Percentiles rank a stretch among this genome's conserved stretches.
These are phyloP conservation scores for Scalesia atractyloides DNA, from an alignment of 129 eudicot species.

Conservation along the genomic window DNA sequence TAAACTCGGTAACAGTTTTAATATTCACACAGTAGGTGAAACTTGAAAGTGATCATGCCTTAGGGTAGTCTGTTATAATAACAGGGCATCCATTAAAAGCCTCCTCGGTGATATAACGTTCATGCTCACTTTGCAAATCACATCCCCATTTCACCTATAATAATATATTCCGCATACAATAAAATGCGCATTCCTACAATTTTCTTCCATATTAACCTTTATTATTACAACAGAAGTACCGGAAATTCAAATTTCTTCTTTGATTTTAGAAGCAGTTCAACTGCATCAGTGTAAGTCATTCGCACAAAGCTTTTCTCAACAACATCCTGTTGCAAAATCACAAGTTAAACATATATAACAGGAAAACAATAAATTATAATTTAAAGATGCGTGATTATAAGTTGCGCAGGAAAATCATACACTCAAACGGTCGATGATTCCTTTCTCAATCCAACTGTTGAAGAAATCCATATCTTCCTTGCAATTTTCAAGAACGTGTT, in stretches of 20 bases:
- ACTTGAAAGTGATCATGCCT: slow-evolving; percentile 58
- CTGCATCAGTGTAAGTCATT: slow-evolving; percentile 88
- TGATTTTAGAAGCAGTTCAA: slow-evolving; percentile 74
- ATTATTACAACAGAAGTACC: too few species aligned
- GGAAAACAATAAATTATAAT: background rate
- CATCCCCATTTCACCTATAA: slow-evolving; percentile 97
- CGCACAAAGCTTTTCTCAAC: slow-evolving; percentile 82
- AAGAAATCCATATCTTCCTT: slow-evolving; percentile 99
- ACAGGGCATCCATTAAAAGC: slow-evolving; percentile 94
- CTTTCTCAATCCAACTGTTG: slow-evolving; percentile 88
- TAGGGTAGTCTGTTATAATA: slow-evolving; percentile 91
- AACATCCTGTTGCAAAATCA: slow-evolving; percentile 70
- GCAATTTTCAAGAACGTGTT: slow-evolving; percentile 88
- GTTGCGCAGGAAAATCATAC: slow-evolving; percentile 49
- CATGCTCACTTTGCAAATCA: slow-evolving; percentile 98
- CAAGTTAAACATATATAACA: background rate
- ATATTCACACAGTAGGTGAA: background rate
- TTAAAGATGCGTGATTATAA: slow-evolving; percentile 14
- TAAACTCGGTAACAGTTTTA: background rate
- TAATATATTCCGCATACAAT: slow-evolving; percentile 22
- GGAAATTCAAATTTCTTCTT: slow-evolving; percentile 89
- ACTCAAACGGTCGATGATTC: slow-evolving; percentile 72
- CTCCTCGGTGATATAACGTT: slow-evolving; percentile 89
- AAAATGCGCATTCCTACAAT: slow-evolving; percentile 5
- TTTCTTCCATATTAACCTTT: too few species aligned